Evolutionary conservation across 495 filamentous ascomycete species (phyloP), one percentile per base, ranked within the genome.

Genomic region (Talaromyces adpressus): DNA sequence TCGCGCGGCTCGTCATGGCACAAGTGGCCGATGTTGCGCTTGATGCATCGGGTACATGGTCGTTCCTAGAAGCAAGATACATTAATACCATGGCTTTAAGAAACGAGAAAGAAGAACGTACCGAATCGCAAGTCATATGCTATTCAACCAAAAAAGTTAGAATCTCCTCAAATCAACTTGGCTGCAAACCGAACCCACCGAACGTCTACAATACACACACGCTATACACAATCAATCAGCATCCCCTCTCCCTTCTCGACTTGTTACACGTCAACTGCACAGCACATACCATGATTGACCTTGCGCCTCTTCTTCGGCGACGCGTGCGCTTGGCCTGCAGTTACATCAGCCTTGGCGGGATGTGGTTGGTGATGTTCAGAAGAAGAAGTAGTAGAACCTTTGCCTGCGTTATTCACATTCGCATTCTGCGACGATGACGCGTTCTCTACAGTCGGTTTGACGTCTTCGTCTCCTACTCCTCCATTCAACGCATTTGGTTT

Each of bases 91-190:
- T 6, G 6, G 14, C 5, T 52, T 52, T 14, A 20, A 52, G 11
- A 23, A 6, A n/a, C 39, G n/a, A 16, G 22, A 47, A 6, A 39
- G 51, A 29, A 76, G 70, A 77, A 87, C 91, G 85, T 93, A 96
- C 93, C 82, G 93, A 90, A 85, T 98, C 95, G 85, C 94, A 98
- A 75, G 95, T 98, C 94, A 98, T 98, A 88, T 98, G 94, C 91
- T 96, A 79, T 79, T 77, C 9, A 16, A 59, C n/a, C 14, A 47
- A 9, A 56, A 39, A 12, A 8, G 25, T 32, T 20, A 57, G 30
- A 32, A 54, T 41, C 22, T 32, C 16, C 23, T 53, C 32, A 16
- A 30, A 27, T 29, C 20, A 1, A 25, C 6, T 39, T 20, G 29
- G 32, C 34, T 58, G 29, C 5, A 30, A 3, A 52, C 25, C 7